A percentile compares a stretch with the other conserved stretches of the same genome.
Evolutionary conservation across 78 protist species (phyloP).

Genomic region (Tieghemostelium lacteum): DNA sequence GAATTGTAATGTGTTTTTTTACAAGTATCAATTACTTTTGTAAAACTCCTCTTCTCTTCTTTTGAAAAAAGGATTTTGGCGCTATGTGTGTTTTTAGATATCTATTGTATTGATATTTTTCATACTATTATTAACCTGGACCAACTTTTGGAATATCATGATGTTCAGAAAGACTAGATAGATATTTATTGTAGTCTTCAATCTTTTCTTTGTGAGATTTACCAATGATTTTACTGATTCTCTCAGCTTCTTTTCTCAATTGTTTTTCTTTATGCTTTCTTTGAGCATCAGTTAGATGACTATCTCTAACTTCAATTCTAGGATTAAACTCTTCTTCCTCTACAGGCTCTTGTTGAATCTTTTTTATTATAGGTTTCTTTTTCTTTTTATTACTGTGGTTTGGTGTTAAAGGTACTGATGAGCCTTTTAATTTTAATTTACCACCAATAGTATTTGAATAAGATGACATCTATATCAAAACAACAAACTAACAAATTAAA

Average conservation of each 20-base stretch:
- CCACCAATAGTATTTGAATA: conserved; percentile 60
- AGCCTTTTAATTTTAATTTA: conserved; percentile 59
- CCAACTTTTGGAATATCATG: conserved; percentile 73
- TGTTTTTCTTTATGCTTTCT: conserved; percentile 19
- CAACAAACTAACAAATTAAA: neutral
- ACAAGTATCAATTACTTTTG: too few relatives aligned
- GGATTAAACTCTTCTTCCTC: neutral
- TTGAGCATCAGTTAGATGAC: conserved; percentile 25
- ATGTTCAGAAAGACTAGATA: conserved; percentile 55
- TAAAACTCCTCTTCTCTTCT: too few relatives aligned
- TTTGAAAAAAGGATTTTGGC: too few relatives aligned
- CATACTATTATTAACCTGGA: conserved; percentile 24
- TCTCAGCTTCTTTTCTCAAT: conserved; percentile 29
- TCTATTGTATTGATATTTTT: too few relatives aligned
- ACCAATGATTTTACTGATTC: conserved; percentile 29
- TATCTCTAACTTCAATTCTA: too few relatives aligned
- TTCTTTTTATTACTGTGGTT: conserved; percentile 25
- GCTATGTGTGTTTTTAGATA: too few relatives aligned
- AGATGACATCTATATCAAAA: neutral
- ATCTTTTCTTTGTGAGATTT: conserved; percentile 64
- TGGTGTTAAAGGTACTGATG: conserved; percentile 24
- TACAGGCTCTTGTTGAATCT: neutral
- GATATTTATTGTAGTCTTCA: conserved; percentile 55
- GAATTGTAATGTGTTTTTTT: too few relatives aligned
- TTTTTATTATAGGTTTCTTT: conserved; percentile 47